These are phyloP conservation scores for Radiomyces spectabilis DNA, from an alignment of 192 early-diverging fungal genomes.

Conservation along the genomic window DNA sequence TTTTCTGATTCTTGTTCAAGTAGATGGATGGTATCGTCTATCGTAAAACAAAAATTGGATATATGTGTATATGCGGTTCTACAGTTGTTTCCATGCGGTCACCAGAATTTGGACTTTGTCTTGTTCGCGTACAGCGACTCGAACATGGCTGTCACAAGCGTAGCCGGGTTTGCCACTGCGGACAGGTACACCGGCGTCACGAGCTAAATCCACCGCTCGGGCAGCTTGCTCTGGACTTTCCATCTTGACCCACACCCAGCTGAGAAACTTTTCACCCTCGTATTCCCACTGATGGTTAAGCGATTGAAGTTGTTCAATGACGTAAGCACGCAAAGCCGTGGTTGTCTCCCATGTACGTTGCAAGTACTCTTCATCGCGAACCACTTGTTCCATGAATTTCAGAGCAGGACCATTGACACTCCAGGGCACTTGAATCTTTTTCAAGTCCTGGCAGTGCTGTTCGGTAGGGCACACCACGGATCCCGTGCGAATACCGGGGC, in stretches of 20 bases:
- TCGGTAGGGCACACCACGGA: conserved; percentile 82
- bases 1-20: too few species aligned
- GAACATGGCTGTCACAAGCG: conserved; percentile 61
- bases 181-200: conserved; percentile 77
- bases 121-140: conserved; percentile 71
- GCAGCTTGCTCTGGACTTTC: conserved; percentile 46
- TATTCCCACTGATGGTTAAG: conserved; percentile 49
- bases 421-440: conserved; percentile 85
- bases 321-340: conserved; percentile 52
- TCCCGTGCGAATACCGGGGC: conserved; percentile 82
- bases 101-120: conserved; percentile 61
- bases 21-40: too few species aligned
- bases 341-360: conserved; percentile 76
- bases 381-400: conserved; percentile 75
- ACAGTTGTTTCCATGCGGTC: conserved; percentile 55
- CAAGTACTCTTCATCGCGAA: conserved; percentile 60
- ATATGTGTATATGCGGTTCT: too few species aligned
- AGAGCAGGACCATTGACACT: conserved; percentile 85
- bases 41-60: too few species aligned
- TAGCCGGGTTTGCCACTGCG: conserved; percentile 74
- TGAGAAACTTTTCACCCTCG: conserved; percentile 69
- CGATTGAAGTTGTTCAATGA: conserved; percentile 32
- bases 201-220: conserved; percentile 57
- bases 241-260: conserved; percentile 87
- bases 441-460: conserved; percentile 61